These are phyloP conservation scores for Aureobasidium lini DNA, from an alignment of 2,329 filamentous ascomycete species.

Conservation along the genomic window DNA sequence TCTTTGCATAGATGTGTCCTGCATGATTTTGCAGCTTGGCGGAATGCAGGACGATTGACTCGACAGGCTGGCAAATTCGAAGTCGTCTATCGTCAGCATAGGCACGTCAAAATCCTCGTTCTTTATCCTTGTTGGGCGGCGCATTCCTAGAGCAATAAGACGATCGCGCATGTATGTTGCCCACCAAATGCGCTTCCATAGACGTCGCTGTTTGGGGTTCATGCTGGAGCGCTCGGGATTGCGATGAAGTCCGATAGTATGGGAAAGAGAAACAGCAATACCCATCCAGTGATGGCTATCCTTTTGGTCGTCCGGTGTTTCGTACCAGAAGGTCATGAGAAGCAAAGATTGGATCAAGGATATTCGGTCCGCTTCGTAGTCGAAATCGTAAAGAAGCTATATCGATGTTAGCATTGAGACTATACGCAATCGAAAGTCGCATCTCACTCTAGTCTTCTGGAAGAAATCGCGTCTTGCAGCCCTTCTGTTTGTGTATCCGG, in stretches of 20 bases:
- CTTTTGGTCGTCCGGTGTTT: constrained; percentile 93
- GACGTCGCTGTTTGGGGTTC: constrained; percentile 62
- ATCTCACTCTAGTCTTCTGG: constrained; percentile 70
- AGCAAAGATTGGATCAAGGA: constrained; percentile 81
- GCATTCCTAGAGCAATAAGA: constrained; percentile 86
- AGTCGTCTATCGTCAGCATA: constrained; percentile 77
- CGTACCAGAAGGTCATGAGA: constrained; percentile 96
- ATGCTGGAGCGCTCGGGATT: constrained; percentile 74
- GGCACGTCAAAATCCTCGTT: constrained; percentile 90
- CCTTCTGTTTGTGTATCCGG: constrained; percentile 71
- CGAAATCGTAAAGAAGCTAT: constrained; percentile 84
- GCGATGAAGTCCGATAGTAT: constrained; percentile 87
- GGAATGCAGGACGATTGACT: constrained; percentile 39
- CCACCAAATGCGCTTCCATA: constrained; percentile 98
- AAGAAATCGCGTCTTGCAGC: constrained; percentile 83
- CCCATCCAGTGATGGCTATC: constrained; percentile 99
- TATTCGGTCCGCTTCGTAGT: constrained; percentile 86
- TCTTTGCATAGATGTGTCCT: constrained; percentile 64
- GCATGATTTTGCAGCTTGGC: constrained; percentile 63
- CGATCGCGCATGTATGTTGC: constrained; percentile 93
- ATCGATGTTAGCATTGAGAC: neutral
- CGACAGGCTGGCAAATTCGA: constrained; percentile 57
- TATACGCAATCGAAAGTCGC: neutral
- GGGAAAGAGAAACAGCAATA: constrained; percentile 82
- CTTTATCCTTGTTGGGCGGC: constrained; percentile 84